Base-by-base conservation (phyloP, 495 filamentous ascomycete genomes). In the Penicillium verhagenii region DNA sequence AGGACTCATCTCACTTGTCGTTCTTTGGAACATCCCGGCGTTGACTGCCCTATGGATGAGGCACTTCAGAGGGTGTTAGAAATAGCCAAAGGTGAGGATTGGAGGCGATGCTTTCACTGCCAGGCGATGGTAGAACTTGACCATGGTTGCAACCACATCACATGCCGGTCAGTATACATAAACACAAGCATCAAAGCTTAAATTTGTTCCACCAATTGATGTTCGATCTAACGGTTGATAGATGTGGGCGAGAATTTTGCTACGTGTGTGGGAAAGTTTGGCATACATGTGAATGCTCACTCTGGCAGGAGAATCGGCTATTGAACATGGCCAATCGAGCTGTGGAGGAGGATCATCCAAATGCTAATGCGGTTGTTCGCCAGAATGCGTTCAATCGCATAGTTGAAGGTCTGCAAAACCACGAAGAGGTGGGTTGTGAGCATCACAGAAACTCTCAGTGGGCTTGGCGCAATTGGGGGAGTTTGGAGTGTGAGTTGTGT, bases 121-220 rank as follows among this genome's bases (percentile, higher is more conserved):
- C 45, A 45, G 4, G 50, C 60, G 2, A 59, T 66, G 56, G 54
- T 66, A 2, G 52, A 62, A 38, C 39, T 58, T 1, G 7, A 47
- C 1, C 14, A 40, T 40, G 60, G 63, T 18, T 66, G 60, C 23
- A 55, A 63, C 23, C 63, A 66, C 25, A 66, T 66, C 4, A 58
- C 48, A 0, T 63, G 63, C 26, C 47, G 54, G 60, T 66, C 29
- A 48, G 59, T 50, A 49, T 11, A 25, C 19, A 21, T 16, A 16
- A 14, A n/a, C n/a, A n/a, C n/a, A n/a, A n/a, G n/a, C n/a, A n/a
- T n/a, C n/a, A n/a, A n/a, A n/a, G n/a, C n/a, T n/a, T n/a, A n/a
- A n/a, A n/a, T n/a, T n/a, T n/a, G n/a, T n/a, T 18, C 38, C 7
- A 11, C 38, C 20, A 16, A 18, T 40, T 6, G 38, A 16, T 6